phyloP scores from a whole-genome alignment of 2,329 filamentous ascomycete species.

The Aplosporella prunicola region DNA sequence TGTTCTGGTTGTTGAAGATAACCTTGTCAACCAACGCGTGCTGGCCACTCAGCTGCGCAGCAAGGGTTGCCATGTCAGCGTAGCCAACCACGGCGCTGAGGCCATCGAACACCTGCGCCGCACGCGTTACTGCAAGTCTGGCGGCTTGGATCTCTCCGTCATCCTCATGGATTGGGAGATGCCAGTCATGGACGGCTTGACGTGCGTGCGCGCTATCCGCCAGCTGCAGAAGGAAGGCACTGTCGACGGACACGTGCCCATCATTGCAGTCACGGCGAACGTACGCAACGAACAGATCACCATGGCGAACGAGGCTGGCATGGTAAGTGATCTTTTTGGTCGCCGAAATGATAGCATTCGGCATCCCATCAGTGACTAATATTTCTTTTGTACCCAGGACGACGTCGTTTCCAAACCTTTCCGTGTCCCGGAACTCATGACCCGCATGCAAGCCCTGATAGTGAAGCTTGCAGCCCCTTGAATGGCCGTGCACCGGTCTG shows the following conservation, averaged over 20 bases:
- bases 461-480: no score
- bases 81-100: constrained; percentile 25
- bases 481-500: no score
- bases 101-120: constrained; percentile 20
- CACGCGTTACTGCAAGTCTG: constrained; percentile 13
- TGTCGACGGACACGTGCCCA: constrained; percentile 19
- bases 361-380: background rate
- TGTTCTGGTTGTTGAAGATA: constrained; percentile 29
- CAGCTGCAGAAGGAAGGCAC: constrained; percentile 21
- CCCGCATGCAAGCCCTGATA: no score
- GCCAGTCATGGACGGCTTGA: constrained; percentile 31
- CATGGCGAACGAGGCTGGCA: constrained; percentile 24
- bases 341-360: no score
- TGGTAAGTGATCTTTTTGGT: constrained; percentile 16
- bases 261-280: constrained; percentile 31
- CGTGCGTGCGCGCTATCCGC: constrained; percentile 24
- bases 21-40: constrained; percentile 28
- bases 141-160: constrained; percentile 22
- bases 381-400: constrained; percentile 37
- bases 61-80: constrained; percentile 21
- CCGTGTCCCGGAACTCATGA: constrained; percentile 22
- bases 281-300: constrained; percentile 28
- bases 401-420: constrained; percentile 75
- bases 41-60: constrained; percentile 24
- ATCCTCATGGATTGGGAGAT: constrained; percentile 32